Conservation (phyloP, 2,329 filamentous ascomycete species). For the Fusarium stilboides region DNA sequence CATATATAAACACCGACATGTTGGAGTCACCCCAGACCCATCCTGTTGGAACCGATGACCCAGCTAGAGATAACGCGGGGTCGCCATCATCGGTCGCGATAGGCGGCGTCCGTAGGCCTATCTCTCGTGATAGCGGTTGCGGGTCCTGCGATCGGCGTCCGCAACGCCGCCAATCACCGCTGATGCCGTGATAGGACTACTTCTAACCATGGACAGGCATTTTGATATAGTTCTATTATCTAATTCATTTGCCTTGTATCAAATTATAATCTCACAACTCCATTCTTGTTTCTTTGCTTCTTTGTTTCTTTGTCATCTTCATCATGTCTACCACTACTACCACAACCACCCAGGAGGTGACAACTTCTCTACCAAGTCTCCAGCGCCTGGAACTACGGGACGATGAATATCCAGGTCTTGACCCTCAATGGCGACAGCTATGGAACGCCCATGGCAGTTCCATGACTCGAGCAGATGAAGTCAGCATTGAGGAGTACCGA, state of each 20-base stretch:
- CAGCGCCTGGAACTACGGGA: background rate
- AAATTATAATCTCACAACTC: no score
- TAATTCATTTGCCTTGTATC: no score
- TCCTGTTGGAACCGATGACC: background rate
- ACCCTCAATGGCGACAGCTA: background rate
- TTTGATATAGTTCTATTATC: background rate
- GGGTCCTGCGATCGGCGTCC: slow-evolving; percentile 7
- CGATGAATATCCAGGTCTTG: slow-evolving; percentile 4
- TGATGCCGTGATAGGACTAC: background rate
- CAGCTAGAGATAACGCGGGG: slow-evolving; percentile 16
- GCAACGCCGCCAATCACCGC: slow-evolving; percentile 11
- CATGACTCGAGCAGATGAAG: slow-evolving; percentile 11
- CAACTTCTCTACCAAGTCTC: background rate
- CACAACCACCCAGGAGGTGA: background rate
- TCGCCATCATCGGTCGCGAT: background rate
- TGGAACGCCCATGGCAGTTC: slow-evolving; percentile 4
- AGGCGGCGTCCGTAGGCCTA: slow-evolving; percentile 13
- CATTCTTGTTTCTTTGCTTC: accelerated
- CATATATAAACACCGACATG: slow-evolving; percentile 6
- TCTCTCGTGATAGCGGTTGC: slow-evolving; percentile 13
- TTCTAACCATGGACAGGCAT: background rate
- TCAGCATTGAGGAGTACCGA: background rate
- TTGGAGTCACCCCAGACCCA: slow-evolving; percentile 4
- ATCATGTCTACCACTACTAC: background rate
- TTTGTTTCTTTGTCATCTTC: background rate